Base-by-base conservation (phyloP, 306 rosid species). In the Fragaria iinumae region DNA sequence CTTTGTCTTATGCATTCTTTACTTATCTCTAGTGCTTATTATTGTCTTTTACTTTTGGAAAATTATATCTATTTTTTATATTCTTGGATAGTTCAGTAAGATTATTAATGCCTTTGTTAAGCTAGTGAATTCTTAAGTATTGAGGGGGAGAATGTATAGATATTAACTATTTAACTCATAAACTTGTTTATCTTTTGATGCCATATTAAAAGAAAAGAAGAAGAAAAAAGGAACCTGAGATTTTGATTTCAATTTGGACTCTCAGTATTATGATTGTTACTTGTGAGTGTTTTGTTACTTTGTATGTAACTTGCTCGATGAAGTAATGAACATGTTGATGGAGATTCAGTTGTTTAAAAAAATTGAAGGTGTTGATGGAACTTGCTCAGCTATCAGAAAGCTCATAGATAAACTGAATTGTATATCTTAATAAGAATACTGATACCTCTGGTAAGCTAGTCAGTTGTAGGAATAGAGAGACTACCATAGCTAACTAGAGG, bases 21-120 rank as follows among this genome's bases (percentile, higher is more conserved):
- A 38, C 70, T 72, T 68, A 10, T 57, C 38, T 73, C 25, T 84
- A 47, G 60, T 71, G 27, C 66, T 72, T 74, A 32, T 73, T 47
- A 59, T 4, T 59, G 5, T 59, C 17, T 4, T 59, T 23, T 4
- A 7, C 34, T 23, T 11, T 4, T 11, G 36, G 66, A 4, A 6
- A 23, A 27, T 72, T 72, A 13, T 59, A 18, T 71, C n/a, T 84
- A 48, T 55, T 71, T 23, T 65, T 69, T 74, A 34, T 64, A 29
- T 27, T 57, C 17, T 23, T 57, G 8, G 34, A 11, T 57, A 20
- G 60, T 7, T 57, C 34, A 21, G 3, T 10, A 21, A 56, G 2
- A n/a, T 57, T 57, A 23, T 9, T 57, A 21, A 23, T 55, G 21
- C 27, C 25, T 57, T 25, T 11, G 32, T 10, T 56, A 21, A 56